Conservation (phyloP, 164 flowering plant species). For the Tetracentron sinense region DNA sequence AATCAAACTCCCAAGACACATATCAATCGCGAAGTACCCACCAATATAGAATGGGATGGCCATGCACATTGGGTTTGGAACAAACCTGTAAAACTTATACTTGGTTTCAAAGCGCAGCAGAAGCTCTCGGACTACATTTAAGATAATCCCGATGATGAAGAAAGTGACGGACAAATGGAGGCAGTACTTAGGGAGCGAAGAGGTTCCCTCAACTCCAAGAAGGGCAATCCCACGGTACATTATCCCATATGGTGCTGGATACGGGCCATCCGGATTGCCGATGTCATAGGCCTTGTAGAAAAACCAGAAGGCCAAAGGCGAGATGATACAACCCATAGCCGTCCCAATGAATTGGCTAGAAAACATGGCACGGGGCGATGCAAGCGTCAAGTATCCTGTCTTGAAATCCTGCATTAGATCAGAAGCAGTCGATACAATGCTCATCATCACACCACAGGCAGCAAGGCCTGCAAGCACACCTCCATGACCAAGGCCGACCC, state of each 20-base stretch:
- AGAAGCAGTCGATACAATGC: no score
- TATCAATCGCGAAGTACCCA: slow-evolving; percentile 31
- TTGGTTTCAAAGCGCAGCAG: slow-evolving; percentile 5
- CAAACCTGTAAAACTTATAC: slow-evolving; percentile 11
- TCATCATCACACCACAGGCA: no score
- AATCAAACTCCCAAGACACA: slow-evolving; percentile 34
- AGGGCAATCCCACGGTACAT: slow-evolving; percentile 32
- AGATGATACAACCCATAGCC: no score
- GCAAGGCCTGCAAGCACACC: no score
- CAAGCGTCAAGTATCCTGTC: no score
- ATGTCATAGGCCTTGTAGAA: no score
- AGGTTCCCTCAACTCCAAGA: slow-evolving; percentile 27
- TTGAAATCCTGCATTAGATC: no score
- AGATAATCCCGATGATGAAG: slow-evolving; percentile 9
- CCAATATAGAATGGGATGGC: slow-evolving; percentile 38
- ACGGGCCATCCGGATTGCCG: slow-evolving; percentile 11
- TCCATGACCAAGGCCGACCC: no score
- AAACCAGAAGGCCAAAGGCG: no score
- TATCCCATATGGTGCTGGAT: slow-evolving; percentile 30
- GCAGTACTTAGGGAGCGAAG: slow-evolving; percentile 34
- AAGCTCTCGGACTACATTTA: slow-evolving; percentile 10
- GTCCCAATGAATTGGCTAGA: no score
- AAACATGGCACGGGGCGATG: no score
- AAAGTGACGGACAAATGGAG: slow-evolving; percentile 13
- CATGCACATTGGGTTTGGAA: slow-evolving; percentile 36